Percentiles rank a stretch among this genome's conserved stretches.
phyloP scores from a whole-genome alignment of 2,329 filamentous ascomycete genomes.

The Ceratocystis ficicola region DNA sequence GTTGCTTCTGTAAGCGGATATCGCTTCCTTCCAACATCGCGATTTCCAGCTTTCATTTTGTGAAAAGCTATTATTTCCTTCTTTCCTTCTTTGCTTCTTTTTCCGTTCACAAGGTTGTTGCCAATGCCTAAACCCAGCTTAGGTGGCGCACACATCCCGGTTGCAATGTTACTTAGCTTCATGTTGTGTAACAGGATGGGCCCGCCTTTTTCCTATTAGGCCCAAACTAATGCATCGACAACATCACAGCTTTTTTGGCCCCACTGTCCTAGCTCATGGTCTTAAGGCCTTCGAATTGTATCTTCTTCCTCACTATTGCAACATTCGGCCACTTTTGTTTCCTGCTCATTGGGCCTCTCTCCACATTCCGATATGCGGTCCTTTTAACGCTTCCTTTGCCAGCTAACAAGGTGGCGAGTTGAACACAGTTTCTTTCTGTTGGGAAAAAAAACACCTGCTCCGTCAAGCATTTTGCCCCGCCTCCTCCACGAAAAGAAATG shows the following conservation, averaged over 20 bases:
- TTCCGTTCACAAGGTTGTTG: not conserved
- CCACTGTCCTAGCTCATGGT: slow-evolving; percentile 1
- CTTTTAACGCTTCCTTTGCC: not conserved
- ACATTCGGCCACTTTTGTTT: not conserved
- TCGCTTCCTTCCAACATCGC: not conserved
- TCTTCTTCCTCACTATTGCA: not conserved
- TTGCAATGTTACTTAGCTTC: slow-evolving; percentile 13
- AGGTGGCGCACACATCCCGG: slow-evolving; percentile 3
- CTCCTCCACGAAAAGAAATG: not conserved
- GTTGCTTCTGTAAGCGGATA: not conserved
- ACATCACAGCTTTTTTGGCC: slow-evolving; percentile 10
- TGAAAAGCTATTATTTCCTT: not conserved
- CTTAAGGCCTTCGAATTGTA: not conserved
- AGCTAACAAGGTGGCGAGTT: not conserved
- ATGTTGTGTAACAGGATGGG: slow-evolving; percentile 17
- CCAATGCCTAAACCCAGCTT: slow-evolving; percentile 4
- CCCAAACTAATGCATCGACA: slow-evolving; percentile 14
- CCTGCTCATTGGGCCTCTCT: not conserved
- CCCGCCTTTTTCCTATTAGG: slow-evolving; percentile 11
- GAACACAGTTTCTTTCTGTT: not conserved
- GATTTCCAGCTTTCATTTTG: not conserved
- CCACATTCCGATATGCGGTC: not conserved
- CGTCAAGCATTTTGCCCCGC: not conserved
- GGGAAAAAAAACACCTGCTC: not conserved
- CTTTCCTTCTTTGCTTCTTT: too few species aligned